phyloP scores from a whole-genome alignment of 805 yeast species.

The Wickerhamiella alocasiicola region DNA sequence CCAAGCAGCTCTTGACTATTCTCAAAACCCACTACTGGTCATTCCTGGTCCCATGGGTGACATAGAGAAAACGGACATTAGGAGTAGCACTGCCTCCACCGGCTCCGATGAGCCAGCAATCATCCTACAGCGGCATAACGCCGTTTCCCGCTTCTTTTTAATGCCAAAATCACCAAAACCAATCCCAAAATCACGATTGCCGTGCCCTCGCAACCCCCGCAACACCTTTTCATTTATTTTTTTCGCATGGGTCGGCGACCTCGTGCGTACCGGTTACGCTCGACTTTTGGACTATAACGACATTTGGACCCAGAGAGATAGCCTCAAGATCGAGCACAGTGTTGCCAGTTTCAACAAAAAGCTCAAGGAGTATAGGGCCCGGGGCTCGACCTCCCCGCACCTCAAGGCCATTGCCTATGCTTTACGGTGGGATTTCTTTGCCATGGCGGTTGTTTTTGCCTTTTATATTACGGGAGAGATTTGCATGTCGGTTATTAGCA shows the following conservation, averaged over 20 bases:
- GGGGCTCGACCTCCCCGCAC: slow-evolving; percentile 11
- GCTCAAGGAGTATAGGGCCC: slow-evolving; percentile 11
- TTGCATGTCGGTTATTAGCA: slow-evolving; percentile 20
- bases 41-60: too few relatives aligned
- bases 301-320: slow-evolving; percentile 15
- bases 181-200: slow-evolving; percentile 17
- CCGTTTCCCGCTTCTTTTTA: slow-evolving; percentile 12
- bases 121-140: slow-evolving; percentile 15
- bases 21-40: too few relatives aligned
- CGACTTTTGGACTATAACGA: slow-evolving; percentile 21
- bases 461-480: slow-evolving; percentile 19
- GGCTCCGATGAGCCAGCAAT: too few relatives aligned
- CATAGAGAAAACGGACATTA: too few relatives aligned
- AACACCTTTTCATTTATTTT: slow-evolving; percentile 32
- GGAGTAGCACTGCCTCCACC: too few relatives aligned
- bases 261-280: slow-evolving; percentile 28
- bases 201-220: slow-evolving; percentile 21
- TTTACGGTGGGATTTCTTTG: slow-evolving; percentile 14
- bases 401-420: slow-evolving; percentile 20
- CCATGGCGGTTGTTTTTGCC: slow-evolving; percentile 7
- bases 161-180: slow-evolving; percentile 16
- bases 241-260: slow-evolving; percentile 45
- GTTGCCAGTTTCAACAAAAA: slow-evolving; percentile 15
- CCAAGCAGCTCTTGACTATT: too few relatives aligned
- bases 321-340: slow-evolving; percentile 15